Conservation (phyloP, 768 basidiomycete genomes). For the Tephrocybe rancida region DNA sequence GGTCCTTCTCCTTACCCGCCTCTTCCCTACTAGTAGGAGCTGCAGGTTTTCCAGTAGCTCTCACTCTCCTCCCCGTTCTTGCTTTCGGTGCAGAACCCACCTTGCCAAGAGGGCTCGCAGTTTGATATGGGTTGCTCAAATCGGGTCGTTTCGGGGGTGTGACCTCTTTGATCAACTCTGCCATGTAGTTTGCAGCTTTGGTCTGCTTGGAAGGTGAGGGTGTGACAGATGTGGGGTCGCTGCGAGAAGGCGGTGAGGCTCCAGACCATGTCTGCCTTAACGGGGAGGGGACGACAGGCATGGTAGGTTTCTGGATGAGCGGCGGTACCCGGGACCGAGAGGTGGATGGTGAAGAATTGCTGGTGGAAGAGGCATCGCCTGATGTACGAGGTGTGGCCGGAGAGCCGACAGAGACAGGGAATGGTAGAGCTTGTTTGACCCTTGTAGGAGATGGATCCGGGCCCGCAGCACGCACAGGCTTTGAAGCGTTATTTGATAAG, state of each 20-base stretch:
- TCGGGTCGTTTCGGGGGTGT: conserved; percentile 67
- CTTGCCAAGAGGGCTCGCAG: conserved; percentile 63
- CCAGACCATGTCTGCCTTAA: conserved; percentile 74
- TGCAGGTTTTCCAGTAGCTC: conserved; percentile 42
- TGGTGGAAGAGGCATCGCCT: conserved; percentile 16
- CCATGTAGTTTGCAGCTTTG: conserved; percentile 69
- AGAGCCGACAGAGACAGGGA: conserved; percentile 32
- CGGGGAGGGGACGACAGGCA: conserved; percentile 72
- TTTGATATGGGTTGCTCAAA: conserved; percentile 79
- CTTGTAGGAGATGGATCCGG: conserved; percentile 36
- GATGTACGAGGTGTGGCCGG: conserved; percentile 29
- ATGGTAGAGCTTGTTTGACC: conserved; percentile 31
- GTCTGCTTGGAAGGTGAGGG: conserved; percentile 49
- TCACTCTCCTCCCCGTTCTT: conserved; percentile 45
- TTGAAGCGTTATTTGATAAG: conserved; percentile 16
- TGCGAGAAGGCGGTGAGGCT: conserved; percentile 36
- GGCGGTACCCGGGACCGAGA: conserved; percentile 45
- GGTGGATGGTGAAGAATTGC: conserved; percentile 25
- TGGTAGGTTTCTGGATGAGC: conserved; percentile 48
- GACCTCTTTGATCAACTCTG: conserved; percentile 70
- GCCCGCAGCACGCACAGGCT: conserved; percentile 31
- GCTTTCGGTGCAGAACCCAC: conserved; percentile 39
- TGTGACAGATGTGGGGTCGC: conserved; percentile 29
- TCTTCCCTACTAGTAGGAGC: conserved; percentile 27
- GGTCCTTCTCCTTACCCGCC: conserved; percentile 26